A percentile compares a stretch with the other conserved stretches of the same genome.
These are phyloP conservation scores for Blastomyces gilchristii DNA, from an alignment of 2,329 filamentous ascomycete species.

Conservation along the genomic window DNA sequence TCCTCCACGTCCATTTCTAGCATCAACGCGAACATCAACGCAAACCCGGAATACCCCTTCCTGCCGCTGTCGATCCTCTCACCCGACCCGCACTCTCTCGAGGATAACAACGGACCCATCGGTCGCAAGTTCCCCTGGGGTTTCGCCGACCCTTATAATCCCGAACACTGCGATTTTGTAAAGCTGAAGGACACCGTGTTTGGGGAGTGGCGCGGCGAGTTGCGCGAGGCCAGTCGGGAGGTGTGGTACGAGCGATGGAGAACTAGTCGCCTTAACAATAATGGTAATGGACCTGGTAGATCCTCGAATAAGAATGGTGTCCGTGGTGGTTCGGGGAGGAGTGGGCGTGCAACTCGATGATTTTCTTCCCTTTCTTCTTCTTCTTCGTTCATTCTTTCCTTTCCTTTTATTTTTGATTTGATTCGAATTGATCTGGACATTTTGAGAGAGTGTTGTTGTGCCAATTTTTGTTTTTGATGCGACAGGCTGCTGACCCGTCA, in stretches of 20 bases:
- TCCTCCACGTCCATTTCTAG: conserved; percentile 25
- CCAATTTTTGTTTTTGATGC: not conserved
- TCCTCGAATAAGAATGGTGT: conserved; percentile 1
- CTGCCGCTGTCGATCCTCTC: conserved; percentile 88
- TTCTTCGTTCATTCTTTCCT: not conserved
- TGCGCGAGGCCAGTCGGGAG: conserved; percentile 81
- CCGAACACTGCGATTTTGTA: conserved; percentile 86
- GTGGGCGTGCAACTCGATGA: conserved; percentile 6
- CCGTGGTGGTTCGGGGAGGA: not conserved
- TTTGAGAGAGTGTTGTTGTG: not conserved
- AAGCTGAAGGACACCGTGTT: conserved; percentile 88
- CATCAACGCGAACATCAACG: conserved; percentile 8
- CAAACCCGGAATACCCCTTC: conserved; percentile 45
- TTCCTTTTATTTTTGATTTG: not conserved
- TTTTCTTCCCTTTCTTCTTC: not conserved
- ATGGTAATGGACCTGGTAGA: conserved; percentile 5
- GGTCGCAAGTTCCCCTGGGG: conserved; percentile 94
- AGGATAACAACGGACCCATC: conserved; percentile 44
- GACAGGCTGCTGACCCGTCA: not conserved
- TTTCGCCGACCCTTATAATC: conserved; percentile 86
- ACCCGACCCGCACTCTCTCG: conserved; percentile 68
- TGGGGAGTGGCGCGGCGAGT: conserved; percentile 80
- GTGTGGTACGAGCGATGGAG: conserved; percentile 96
- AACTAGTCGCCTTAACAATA: conserved; percentile 42
- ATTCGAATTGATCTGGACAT: not conserved